Evolutionary conservation across 208 protist genomes (phyloP).

Genomic region (Novymonas esmeraldas): DNA sequence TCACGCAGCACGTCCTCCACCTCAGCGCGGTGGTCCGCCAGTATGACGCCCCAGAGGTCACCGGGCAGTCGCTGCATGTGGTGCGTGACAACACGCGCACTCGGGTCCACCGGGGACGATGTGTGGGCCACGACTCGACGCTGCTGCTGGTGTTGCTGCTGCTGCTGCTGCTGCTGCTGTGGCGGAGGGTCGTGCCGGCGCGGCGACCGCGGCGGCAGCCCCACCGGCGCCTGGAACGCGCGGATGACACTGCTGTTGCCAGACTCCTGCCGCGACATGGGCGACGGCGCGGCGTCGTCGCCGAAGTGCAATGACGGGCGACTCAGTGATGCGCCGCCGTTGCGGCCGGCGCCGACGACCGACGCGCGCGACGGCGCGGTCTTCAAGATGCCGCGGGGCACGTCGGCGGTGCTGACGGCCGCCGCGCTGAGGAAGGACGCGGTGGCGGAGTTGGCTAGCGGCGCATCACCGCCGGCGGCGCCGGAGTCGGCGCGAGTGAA

Average conservation of each 20-base stretch:
- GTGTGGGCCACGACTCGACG: too few species aligned
- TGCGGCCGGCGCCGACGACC: neutral
- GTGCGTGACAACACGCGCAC: slow-evolving; percentile 16
- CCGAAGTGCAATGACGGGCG: neutral
- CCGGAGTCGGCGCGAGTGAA: too few species aligned
- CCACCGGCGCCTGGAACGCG: slow-evolving; percentile 5
- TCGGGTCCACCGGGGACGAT: slow-evolving; percentile 11
- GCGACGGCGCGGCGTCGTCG: too few species aligned
- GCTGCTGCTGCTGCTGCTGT: too few species aligned
- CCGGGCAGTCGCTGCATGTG: slow-evolving; percentile 46
- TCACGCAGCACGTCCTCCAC: slow-evolving; percentile 29
- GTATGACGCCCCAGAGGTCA: slow-evolving; percentile 36
- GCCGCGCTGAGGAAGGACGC: neutral
- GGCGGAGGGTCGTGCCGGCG: slow-evolving; percentile 5
- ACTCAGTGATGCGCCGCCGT: neutral
- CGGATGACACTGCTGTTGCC: slow-evolving; percentile 2
- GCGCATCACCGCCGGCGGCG: neutral
- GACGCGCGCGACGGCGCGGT: slow-evolving; percentile 6
- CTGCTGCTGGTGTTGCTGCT: neutral
- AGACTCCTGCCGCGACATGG: too few species aligned
- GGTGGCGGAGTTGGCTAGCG: neutral
- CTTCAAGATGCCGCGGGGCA: slow-evolving; percentile 18
- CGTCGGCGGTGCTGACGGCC: slow-evolving; percentile 9
- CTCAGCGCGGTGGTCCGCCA: slow-evolving; percentile 5
- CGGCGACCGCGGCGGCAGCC: slow-evolving; percentile 28